These are phyloP conservation scores for Platanthera guangdongensis DNA, from an alignment of 106 monocot species.

Conservation along the genomic window DNA sequence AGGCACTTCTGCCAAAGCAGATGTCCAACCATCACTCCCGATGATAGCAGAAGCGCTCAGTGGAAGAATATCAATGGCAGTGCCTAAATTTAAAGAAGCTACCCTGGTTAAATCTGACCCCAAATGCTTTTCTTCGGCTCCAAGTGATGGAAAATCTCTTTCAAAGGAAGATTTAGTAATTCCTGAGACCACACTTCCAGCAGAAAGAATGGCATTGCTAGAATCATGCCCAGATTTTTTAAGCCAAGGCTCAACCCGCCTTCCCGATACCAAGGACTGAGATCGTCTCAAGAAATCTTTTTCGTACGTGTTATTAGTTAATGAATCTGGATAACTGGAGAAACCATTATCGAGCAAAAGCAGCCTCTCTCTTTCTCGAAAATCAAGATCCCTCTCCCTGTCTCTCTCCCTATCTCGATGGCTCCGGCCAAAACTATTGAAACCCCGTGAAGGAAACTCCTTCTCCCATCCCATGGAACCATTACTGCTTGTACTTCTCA, in stretches of 20 bases:
- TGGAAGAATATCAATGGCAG: constrained; percentile 25
- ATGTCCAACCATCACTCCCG: constrained; percentile 57
- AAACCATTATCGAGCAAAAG: constrained; percentile 26
- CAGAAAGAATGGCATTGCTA: constrained; percentile 26
- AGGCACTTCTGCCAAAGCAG: constrained; percentile 55
- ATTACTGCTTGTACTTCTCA: constrained; percentile 33
- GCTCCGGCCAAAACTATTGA: constrained; percentile 57
- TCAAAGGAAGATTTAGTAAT: constrained; percentile 42
- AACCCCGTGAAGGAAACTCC: constrained; percentile 21
- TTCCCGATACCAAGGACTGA: constrained; percentile 24
- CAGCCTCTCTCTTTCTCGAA: constrained; percentile 27
- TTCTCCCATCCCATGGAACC: constrained; percentile 29
- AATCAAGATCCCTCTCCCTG: constrained; percentile 28
- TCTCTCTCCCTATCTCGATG: constrained; percentile 34
- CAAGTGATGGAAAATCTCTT: constrained; percentile 62
- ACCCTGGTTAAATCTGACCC: constrained; percentile 17
- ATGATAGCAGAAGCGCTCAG: constrained; percentile 13
- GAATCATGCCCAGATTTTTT: constrained; percentile 25
- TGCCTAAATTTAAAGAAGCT: constrained; percentile 29
- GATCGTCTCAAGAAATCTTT: constrained; percentile 30
- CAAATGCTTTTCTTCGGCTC: constrained; percentile 48
- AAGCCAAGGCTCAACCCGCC: constrained; percentile 14
- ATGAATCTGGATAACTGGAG: constrained; percentile 22
- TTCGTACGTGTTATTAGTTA: constrained; percentile 12
- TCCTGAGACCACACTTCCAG: constrained; percentile 8